Evolutionary conservation across 495 filamentous ascomycete genomes (phyloP), one percentile per base, ranked within the genome.

Genomic region (Parathielavia appendiculata): DNA sequence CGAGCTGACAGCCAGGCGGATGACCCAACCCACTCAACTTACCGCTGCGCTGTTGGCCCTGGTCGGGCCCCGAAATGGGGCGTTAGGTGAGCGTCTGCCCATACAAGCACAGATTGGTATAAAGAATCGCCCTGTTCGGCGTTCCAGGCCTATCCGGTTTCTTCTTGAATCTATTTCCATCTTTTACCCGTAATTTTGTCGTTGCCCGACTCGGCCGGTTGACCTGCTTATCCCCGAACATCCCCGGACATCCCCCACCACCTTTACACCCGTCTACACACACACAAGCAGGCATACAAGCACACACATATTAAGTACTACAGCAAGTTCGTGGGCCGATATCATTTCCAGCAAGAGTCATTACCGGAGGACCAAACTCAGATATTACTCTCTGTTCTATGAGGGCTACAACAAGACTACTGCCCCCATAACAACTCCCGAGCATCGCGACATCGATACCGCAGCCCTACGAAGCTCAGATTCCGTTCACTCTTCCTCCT

Each of bases 401-500:
- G 26, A 30, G 26, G 26, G 2, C 26, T 30, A 3, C 26, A 30
- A 20, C 49, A 12, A 5, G 1, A 38, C 17, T 5, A 32, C 5
- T 1, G 20, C 17, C 35, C n/a, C 20, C 10, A 53, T 7, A 30
- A 17, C 38, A 12, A 30, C 2, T n/a, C n/a, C n/a, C 26, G 32
- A 50, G 14, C 55, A 70, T 70, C 66, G 60, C 67, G 35, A 47
- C 69, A 23, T 61, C 67, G 10, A 61, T 66, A 43, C 66, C 67
- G 26, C 36, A 60, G 9, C 61, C 63, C 17, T 69, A 65, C 35
- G 62, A 63, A 36, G 34, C 62, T 49, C 67, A 66, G 13, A 62
- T 63, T 3, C 67, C 69, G 6, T 58, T 63, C 32, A 71, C 67
- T 0, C 69, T 66, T 51, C 66, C 67, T 6, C 67, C 69, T 17